Base-by-base conservation (phyloP, 2,329 filamentous ascomycete species). In the Fonsecaea multimorphosa region DNA sequence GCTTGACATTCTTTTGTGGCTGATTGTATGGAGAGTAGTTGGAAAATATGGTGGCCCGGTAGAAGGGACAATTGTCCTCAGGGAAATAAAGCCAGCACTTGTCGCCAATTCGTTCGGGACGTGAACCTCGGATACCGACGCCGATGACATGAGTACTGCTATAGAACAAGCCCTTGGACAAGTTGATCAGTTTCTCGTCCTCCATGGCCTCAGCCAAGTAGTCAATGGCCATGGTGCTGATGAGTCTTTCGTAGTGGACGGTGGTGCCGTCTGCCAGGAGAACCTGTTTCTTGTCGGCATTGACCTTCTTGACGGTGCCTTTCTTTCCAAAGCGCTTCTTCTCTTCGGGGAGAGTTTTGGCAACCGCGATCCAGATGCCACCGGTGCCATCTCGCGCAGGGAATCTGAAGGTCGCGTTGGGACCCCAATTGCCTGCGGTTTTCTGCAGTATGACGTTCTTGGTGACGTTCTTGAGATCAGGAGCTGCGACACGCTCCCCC, bases 41-140 rank as follows among this genome's bases (percentile, higher is more conserved):
- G 81, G 94, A 98, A 88, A 99, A 99, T 83, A 99, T 98, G 77
- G 95, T 99, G 76, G 95, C 95, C 74, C 95, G 92, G 86, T 99
- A 99, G 86, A 99, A 99, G 78, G 93, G 93, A 85, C 93, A 97
- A 86, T 99, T 90, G 80, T 97, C 91, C 81, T 99, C 95, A 69
- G 95, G 95, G 88, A 98, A 99, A 87, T 99, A 99, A 72, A 99
- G 85, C 93, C 95, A 99, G 89, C 95, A 99, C 87, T 98, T 99
- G 85, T 99, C 95, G 72, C 95, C 95, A 73, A 99, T 99, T 77
- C 92, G 91, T 80, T 97, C 93, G 44, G 95, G 95, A 72, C 95
- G 92, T 75, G 85, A 86, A 72, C 95, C 95, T 77, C 95, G 92
- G 76, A 99, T 86, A 82, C 95, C 95, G 70, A 99, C 91, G 80